A percentile compares a stretch with the other conserved stretches of the same genome.
Conservation (phyloP, 352 stramenopile genomes). For the Pythium guiyangense region DNA sequence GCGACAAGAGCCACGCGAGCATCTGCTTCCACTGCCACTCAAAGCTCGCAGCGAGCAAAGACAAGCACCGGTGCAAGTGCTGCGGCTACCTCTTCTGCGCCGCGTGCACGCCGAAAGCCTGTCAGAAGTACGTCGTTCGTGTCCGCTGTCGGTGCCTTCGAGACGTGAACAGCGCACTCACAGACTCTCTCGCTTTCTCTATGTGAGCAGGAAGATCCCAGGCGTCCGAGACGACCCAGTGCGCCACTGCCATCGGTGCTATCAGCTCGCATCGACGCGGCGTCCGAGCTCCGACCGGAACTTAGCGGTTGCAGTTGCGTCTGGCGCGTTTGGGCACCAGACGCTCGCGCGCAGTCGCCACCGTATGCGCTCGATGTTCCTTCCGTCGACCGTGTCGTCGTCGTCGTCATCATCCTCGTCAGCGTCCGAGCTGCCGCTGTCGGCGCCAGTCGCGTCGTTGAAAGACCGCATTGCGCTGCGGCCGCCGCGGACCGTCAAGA, state of each 20-base stretch:
- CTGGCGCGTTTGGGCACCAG: conserved; percentile 20
- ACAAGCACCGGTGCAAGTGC: conserved; percentile 77
- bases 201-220: conserved; percentile 43
- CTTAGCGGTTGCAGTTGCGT: conserved; percentile 20
- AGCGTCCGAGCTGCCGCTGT: conserved; percentile 8
- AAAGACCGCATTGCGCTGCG: conserved; percentile 68
- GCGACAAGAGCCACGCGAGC: conserved; percentile 59
- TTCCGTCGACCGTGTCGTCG: conserved; percentile 25
- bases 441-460: conserved; percentile 25
- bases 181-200: background rate
- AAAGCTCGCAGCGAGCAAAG: conserved; percentile 46
- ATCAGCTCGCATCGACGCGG: conserved; percentile 66
- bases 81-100: conserved; percentile 83
- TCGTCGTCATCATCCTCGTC: conserved; percentile 15
- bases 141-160: no score
- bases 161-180: no score
- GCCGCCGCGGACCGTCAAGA: conserved; percentile 77
- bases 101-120: conserved; percentile 72
- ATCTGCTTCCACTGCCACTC: conserved; percentile 78
- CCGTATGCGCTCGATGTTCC: conserved; percentile 64
- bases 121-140: conserved; percentile 41
- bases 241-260: conserved; percentile 72
- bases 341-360: conserved; percentile 25
- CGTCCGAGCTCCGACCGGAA: conserved; percentile 54
- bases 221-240: conserved; percentile 55